phyloP scores from a whole-genome alignment of 2,329 filamentous ascomycete species.

The Calonectria hongkongensis region DNA sequence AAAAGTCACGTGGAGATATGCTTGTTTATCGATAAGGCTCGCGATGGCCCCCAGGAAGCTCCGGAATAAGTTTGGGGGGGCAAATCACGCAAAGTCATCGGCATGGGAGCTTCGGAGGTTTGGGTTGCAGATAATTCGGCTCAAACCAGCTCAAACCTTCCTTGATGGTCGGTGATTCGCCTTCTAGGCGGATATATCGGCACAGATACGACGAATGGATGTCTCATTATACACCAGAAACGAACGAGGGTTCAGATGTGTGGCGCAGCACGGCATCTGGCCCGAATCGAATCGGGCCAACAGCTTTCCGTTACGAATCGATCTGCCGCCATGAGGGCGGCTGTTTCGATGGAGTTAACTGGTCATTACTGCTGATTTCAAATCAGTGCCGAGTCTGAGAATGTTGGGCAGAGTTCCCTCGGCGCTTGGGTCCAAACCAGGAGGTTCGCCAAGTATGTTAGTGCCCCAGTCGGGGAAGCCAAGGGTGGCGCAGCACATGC shows the following conservation, averaged over 20 bases:
- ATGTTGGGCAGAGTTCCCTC: slow-evolving; percentile 25
- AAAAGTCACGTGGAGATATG: slow-evolving; percentile 55
- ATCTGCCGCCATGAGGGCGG: not conserved
- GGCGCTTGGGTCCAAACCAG: not conserved
- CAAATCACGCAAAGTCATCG: not conserved
- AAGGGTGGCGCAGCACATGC: slow-evolving; percentile 59
- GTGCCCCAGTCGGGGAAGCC: slow-evolving; percentile 44
- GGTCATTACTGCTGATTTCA: slow-evolving; percentile 9
- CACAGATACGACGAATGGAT: slow-evolving; percentile 38
- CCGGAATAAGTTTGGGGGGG: not conserved
- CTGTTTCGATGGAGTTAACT: not conserved
- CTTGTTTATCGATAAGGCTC: not conserved
- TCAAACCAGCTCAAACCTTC: slow-evolving; percentile 13
- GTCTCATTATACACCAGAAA: slow-evolving; percentile 23
- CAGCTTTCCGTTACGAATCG: not conserved
- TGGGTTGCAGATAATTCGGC: not conserved
- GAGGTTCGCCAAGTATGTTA: slow-evolving; percentile 41
- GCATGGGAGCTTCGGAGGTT: not conserved
- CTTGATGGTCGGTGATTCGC: slow-evolving; percentile 10
- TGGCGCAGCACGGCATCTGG: slow-evolving; percentile 46
- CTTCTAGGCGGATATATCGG: slow-evolving; percentile 45
- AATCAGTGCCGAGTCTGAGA: slow-evolving; percentile 8
- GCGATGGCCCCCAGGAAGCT: not conserved
- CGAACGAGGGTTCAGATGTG: slow-evolving; percentile 34
- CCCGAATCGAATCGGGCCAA: not conserved